Evolutionary conservation across 176 grass and related monocot species (phyloP).

Genomic region (Luzula sylvatica): DNA sequence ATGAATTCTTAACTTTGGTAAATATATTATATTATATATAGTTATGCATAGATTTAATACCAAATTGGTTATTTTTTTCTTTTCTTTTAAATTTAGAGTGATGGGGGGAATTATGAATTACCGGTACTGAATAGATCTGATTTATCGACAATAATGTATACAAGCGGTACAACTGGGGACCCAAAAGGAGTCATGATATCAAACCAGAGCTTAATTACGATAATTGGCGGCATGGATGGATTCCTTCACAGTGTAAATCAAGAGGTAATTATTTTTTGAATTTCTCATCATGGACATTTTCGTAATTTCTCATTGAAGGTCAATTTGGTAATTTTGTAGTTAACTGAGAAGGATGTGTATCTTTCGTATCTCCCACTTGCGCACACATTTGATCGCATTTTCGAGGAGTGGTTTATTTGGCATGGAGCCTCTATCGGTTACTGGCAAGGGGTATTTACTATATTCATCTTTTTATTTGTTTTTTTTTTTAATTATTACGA

Average conservation of each 20-base stretch:
- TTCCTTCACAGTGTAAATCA: constrained; percentile 34
- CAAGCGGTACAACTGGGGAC: constrained; percentile 91
- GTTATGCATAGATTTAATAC: not conserved
- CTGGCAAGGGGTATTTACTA: constrained; percentile 92
- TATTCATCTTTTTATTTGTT: constrained; percentile 18
- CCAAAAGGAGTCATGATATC: constrained; percentile 91
- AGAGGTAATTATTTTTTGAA: constrained; percentile 35
- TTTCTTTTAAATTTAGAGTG: constrained; percentile 38
- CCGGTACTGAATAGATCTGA: constrained; percentile 70
- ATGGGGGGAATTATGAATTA: constrained; percentile 46
- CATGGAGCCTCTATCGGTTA: constrained; percentile 74
- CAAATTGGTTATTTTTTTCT: not conserved
- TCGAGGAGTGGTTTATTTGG: constrained; percentile 80
- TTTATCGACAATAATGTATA: constrained; percentile 91
- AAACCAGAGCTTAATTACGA: constrained; percentile 60
- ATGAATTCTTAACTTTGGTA: constrained; percentile 77
- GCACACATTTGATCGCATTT: constrained; percentile 83
- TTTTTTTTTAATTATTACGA: constrained; percentile 12
- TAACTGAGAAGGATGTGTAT: constrained; percentile 60
- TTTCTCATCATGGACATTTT: not conserved
- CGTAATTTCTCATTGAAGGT: constrained; percentile 2
- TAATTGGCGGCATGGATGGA: constrained; percentile 37
- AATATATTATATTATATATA: constrained; percentile 3
- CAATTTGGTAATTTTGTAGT: constrained; percentile 26
- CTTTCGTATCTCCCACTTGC: constrained; percentile 93